Conservation (phyloP, 805 yeast genomes). For the Metschnikowia anglica region DNA sequence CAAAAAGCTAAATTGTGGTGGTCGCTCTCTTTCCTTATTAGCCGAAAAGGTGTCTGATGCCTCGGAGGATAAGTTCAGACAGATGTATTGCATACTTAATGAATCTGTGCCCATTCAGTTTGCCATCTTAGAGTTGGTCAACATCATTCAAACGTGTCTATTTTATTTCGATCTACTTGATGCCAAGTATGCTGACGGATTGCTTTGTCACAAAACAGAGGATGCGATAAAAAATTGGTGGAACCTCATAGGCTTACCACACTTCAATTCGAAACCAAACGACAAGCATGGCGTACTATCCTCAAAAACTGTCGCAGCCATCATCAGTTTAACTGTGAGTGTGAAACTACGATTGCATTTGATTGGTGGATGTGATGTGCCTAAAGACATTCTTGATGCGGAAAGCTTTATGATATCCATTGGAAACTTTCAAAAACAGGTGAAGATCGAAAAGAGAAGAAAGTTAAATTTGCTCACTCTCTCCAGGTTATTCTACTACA, state of each 20-base stretch:
- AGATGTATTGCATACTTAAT: constrained; percentile 60
- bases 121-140: constrained; percentile 73
- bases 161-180: constrained; percentile 75
- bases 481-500: constrained; percentile 33
- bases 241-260: constrained; percentile 63
- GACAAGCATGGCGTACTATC: constrained; percentile 57
- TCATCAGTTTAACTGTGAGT: constrained; percentile 73
- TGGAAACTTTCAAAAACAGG: constrained; percentile 74
- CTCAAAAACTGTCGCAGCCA: constrained; percentile 70
- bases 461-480: constrained; percentile 58
- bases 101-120: constrained; percentile 53
- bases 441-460: constrained; percentile 49
- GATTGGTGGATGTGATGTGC: constrained; percentile 48
- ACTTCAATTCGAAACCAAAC: constrained; percentile 40
- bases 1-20: constrained; percentile 76
- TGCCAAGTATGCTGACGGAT: constrained; percentile 75
- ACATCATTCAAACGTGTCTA: constrained; percentile 70
- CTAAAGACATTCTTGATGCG: constrained; percentile 81
- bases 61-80: constrained; percentile 75
- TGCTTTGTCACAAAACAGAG: constrained; percentile 76
- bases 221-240: constrained; percentile 79
- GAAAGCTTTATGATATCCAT: constrained; percentile 66
- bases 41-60: constrained; percentile 70
- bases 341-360: constrained; percentile 58
- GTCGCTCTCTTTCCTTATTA: constrained; percentile 74